Conservation (phyloP, 768 basidiomycete genomes). For the Lentinula sp. region DNA sequence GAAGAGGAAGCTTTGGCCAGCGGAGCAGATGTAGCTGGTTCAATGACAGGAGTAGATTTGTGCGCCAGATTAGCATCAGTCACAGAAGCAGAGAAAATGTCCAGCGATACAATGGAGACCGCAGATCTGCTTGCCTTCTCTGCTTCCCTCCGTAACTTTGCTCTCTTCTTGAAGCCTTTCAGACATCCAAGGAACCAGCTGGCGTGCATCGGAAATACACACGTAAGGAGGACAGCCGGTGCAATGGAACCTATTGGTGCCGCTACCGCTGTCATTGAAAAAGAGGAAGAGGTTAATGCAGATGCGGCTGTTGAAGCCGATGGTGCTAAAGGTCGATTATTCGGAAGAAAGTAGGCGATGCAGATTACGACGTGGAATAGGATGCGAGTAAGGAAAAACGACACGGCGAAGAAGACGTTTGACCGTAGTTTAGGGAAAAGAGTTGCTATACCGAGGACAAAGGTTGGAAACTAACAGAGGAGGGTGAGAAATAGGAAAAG, state of each 20-base stretch:
- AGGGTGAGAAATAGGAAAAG: not conserved
- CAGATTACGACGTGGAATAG: constrained; percentile 34
- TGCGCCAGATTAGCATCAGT: not conserved
- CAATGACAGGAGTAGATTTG: not conserved
- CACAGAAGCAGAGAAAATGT: not conserved
- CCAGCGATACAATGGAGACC: not conserved
- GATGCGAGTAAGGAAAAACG: constrained; percentile 50
- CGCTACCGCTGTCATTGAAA: not conserved
- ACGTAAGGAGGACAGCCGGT: constrained; percentile 31
- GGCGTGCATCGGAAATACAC: constrained; percentile 43
- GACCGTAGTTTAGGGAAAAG: constrained; percentile 38
- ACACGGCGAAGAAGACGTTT: constrained; percentile 40
- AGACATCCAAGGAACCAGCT: constrained; percentile 49
- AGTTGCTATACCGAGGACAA: constrained; percentile 40
- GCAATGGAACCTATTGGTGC: constrained; percentile 26
- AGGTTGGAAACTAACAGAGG: constrained; percentile 40
- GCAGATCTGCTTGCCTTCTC: not conserved
- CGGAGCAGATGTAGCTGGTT: not conserved
- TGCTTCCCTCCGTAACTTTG: constrained; percentile 4
- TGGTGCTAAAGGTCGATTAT: constrained; percentile 16
- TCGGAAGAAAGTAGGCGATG: constrained; percentile 19
- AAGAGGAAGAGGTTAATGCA: not conserved
- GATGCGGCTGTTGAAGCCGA: not conserved
- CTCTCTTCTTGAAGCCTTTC: constrained; percentile 35
- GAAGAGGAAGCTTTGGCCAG: not conserved